Conservation (phyloP, 257 asterid species). For the Solanum medicagineum region DNA sequence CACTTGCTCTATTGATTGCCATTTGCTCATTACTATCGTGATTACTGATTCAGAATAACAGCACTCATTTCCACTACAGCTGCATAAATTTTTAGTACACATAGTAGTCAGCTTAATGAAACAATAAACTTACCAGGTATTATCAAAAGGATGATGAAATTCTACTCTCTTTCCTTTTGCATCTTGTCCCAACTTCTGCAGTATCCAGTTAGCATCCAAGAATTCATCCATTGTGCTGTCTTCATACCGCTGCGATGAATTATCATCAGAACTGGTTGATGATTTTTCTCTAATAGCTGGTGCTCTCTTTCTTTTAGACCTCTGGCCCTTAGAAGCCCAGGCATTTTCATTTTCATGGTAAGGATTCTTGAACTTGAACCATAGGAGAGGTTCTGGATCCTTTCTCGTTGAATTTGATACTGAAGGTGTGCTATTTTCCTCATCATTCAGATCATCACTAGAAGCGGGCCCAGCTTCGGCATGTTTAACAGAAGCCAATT, state of each 20-base stretch:
- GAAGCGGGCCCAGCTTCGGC: slow-evolving; percentile 22
- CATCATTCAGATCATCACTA: slow-evolving; percentile 33
- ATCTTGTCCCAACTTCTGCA: slow-evolving; percentile 93
- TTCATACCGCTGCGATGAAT: slow-evolving; percentile 29
- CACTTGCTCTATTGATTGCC: background rate
- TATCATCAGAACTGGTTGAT: slow-evolving; percentile 32
- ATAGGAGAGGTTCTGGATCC: slow-evolving; percentile 60
- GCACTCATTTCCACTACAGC: slow-evolving; percentile 4
- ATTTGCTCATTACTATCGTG: background rate
- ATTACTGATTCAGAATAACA: background rate
- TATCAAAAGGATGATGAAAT: slow-evolving; percentile 67
- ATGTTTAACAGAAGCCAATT: slow-evolving; percentile 12
- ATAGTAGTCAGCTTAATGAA: background rate
- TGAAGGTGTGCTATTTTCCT: slow-evolving; percentile 18
- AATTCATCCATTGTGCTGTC: slow-evolving; percentile 61
- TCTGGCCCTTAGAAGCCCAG: slow-evolving; percentile 65
- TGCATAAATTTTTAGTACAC: background rate
- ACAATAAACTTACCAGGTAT: slow-evolving; percentile 54
- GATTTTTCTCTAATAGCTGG: slow-evolving; percentile 21
- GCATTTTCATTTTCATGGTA: slow-evolving; percentile 37
- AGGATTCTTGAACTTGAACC: slow-evolving; percentile 69
- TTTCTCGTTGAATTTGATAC: slow-evolving; percentile 20
- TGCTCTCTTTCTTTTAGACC: slow-evolving; percentile 83
- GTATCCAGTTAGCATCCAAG: slow-evolving; percentile 89
- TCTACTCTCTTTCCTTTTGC: slow-evolving; percentile 96